Evolutionary conservation across 2,329 filamentous ascomycete species (phyloP).

Genomic region (Sphaerulina vaccinii): DNA sequence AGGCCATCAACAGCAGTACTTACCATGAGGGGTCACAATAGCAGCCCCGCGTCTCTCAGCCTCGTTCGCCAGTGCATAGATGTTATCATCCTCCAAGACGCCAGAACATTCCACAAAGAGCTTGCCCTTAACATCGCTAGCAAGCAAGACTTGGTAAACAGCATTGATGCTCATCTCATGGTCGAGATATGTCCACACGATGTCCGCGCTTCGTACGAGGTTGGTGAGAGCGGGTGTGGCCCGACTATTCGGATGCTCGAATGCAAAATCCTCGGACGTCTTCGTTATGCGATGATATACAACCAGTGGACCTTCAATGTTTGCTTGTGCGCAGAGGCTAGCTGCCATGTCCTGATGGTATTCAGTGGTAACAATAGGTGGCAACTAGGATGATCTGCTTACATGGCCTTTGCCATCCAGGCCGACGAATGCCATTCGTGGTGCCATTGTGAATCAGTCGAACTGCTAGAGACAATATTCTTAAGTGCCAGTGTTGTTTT

Average conservation of each 20-base stretch:
- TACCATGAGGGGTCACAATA: too few species aligned
- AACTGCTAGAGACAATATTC: too few species aligned
- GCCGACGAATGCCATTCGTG: slow-evolving; percentile 4
- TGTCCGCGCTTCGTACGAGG: neutral
- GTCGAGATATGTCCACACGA: neutral
- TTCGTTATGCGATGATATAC: slow-evolving; percentile 2
- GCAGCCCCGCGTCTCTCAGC: too few species aligned
- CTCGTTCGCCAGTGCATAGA: too few species aligned
- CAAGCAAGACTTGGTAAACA: slow-evolving; percentile 1
- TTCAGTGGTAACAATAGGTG: neutral
- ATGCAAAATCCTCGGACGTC: slow-evolving; percentile 1
- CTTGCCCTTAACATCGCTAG: slow-evolving; percentile 1
- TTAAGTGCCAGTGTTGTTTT: neutral
- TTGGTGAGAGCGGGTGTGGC: slow-evolving; percentile 1
- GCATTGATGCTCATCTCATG: neutral
- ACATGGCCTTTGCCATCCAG: neutral
- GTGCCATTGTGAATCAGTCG: neutral
- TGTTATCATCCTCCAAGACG: too few species aligned
- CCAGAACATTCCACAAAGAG: slow-evolving; percentile 1
- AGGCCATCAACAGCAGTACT: too few species aligned
- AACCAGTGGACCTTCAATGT: neutral
- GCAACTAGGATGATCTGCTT: neutral
- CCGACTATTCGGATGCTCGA: slow-evolving; percentile 1
- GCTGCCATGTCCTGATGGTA: neutral
- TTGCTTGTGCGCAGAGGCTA: neutral